These are phyloP conservation scores for Aspergillus neoniger DNA, from an alignment of 2,329 filamentous ascomycete genomes.

Conservation along the genomic window DNA sequence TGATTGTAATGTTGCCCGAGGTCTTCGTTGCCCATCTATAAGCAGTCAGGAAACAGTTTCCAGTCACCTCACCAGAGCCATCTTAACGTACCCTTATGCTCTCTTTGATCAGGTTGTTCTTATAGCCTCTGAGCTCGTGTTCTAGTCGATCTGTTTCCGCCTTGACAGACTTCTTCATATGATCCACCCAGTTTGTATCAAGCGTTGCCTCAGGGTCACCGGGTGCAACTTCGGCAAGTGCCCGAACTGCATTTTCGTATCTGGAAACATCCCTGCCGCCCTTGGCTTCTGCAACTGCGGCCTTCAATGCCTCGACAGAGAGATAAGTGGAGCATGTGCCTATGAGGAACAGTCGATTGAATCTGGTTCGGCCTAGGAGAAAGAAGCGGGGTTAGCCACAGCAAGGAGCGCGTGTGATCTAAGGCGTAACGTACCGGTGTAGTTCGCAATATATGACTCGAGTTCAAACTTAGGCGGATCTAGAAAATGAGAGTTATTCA, in stretches of 20 bases:
- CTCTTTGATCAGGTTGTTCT: slow-evolving; percentile 96
- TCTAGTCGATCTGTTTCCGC: slow-evolving; percentile 75
- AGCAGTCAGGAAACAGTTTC: slow-evolving; percentile 7
- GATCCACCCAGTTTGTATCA: slow-evolving; percentile 76
- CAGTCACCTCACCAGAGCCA: background rate
- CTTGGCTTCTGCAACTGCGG: slow-evolving; percentile 75
- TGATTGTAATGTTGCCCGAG: slow-evolving; percentile 79
- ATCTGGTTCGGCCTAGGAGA: slow-evolving; percentile 70
- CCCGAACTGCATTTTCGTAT: slow-evolving; percentile 70
- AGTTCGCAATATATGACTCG: slow-evolving; percentile 87
- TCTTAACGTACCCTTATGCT: slow-evolving; percentile 73
- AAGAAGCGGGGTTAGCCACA: slow-evolving; percentile 6
- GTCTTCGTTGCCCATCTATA: slow-evolving; percentile 90
- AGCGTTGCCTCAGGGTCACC: slow-evolving; percentile 66
- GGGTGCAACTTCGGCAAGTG: slow-evolving; percentile 64
- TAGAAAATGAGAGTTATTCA: slow-evolving; percentile 36
- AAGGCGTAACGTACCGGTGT: slow-evolving; percentile 62
- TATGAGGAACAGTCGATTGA: slow-evolving; percentile 79
- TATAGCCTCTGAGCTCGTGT: slow-evolving; percentile 83
- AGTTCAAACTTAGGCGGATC: slow-evolving; percentile 86
- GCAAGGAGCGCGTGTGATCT: background rate
- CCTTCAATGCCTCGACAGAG: slow-evolving; percentile 75
- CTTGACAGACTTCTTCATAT: slow-evolving; percentile 66
- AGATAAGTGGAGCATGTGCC: slow-evolving; percentile 76
- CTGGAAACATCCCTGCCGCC: slow-evolving; percentile 69